phyloP scores from a whole-genome alignment of 768 basidiomycete genomes.

The Galerina marginata region DNA sequence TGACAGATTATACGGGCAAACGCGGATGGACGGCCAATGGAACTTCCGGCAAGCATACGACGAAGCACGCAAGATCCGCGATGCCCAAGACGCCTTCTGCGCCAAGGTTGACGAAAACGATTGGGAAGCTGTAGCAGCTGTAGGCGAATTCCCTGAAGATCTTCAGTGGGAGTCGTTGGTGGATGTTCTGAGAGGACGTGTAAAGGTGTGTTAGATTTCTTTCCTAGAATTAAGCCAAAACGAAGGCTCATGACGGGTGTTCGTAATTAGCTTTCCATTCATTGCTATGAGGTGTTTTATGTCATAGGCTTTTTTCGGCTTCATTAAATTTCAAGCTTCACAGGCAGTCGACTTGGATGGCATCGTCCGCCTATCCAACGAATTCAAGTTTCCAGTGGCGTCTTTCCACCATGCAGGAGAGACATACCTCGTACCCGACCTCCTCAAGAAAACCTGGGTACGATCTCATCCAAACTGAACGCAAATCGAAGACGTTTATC shows the following conservation, averaged over 20 bases:
- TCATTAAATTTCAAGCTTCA: not conserved
- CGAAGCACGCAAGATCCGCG: constrained; percentile 66
- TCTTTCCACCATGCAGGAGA: constrained; percentile 84
- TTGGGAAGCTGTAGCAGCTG: constrained; percentile 44
- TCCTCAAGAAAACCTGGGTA: constrained; percentile 75
- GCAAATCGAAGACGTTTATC: not conserved
- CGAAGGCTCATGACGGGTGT: not conserved
- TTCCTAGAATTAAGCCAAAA: not conserved
- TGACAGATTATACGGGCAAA: constrained; percentile 45
- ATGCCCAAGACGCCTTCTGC: constrained; percentile 74
- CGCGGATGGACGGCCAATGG: constrained; percentile 70
- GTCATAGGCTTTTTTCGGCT: not conserved
- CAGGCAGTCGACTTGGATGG: constrained; percentile 73
- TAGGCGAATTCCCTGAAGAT: constrained; percentile 62
- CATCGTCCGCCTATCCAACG: constrained; percentile 74
- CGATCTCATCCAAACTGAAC: not conserved
- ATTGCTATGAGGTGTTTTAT: constrained; percentile 46
- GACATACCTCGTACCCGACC: constrained; percentile 78
- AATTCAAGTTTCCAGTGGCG: constrained; percentile 78
- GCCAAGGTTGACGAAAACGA: constrained; percentile 47
- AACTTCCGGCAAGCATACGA: constrained; percentile 76
- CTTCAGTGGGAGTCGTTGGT: constrained; percentile 75
- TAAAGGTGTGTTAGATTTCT: constrained; percentile 55
- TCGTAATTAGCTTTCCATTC: constrained; percentile 37
- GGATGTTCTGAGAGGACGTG: constrained; percentile 73